Evolutionary conservation across 371 early-diverging fungal genomes (phyloP), one percentile per base, ranked within the genome.

Genomic region (Capillidium rhysosporum): DNA sequence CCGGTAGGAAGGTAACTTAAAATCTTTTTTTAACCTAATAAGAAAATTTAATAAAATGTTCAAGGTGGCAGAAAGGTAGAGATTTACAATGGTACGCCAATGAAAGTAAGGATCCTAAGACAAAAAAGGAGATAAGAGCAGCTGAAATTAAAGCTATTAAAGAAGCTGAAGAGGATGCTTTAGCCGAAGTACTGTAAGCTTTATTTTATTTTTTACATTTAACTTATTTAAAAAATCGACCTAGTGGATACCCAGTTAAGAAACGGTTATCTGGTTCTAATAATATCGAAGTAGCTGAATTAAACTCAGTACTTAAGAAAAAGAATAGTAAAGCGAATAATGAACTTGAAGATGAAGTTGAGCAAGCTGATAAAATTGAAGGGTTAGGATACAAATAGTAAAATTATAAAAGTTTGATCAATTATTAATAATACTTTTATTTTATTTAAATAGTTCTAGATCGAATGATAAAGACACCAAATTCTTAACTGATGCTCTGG

Each of bases 11-110:
- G 77, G 40, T 80, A 76, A 24, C n/a, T 51, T 40, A 21, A 21
- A 8, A 5, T 31, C 0, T 31, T 21, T 28, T 16, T 14, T 26
- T 7, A 34, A 34, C 12, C 34, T 34, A 12, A 34, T 34, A 16
- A 34, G 12, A 3, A 21, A 46, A 16, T 38, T 38, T 20, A 21
- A 40, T 21, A 24, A 21, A 10, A 31, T 30, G 21, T 10, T n/a
- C 12, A 21, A 69, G 71, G 18, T 76, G 73, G 73, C 73, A 76
- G 49, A 65, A 73, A 61, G 70, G 80, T 48, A 78, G 76, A 49
- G 86, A 82, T 67, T 56, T 78, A 49, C 70, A 70, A 7, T 84
- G 88, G 84, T 87, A 84, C 56, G 70, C 76, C 21, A 83, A 84
- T 53, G 71, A 69, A 30, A 62, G 58, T 21, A 64, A 63, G 0